These are phyloP conservation scores for Penstemon davidsonii DNA, from an alignment of 257 asterid species.

Conservation along the genomic window DNA sequence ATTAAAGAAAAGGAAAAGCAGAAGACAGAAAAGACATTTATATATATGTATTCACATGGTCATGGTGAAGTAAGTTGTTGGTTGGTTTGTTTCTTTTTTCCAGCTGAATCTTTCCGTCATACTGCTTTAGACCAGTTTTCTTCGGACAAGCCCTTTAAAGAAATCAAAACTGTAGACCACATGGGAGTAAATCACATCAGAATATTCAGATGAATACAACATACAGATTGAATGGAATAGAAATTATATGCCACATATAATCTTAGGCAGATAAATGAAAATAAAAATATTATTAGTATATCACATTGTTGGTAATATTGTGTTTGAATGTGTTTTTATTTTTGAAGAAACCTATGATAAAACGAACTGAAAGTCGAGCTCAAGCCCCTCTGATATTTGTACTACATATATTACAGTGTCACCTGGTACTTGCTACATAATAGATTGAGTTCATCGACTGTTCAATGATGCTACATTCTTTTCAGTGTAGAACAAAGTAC, in stretches of 20 bases:
- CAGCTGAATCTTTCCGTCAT: conserved; percentile 23
- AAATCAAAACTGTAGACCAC: conserved; percentile 77
- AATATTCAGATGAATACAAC: conserved; percentile 7
- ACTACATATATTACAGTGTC: neutral
- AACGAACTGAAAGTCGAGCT: neutral
- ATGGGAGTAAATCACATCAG: conserved; percentile 30
- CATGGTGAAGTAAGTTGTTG: conserved; percentile 27
- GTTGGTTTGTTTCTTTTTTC: neutral
- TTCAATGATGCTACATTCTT: neutral
- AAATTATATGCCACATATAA: neutral
- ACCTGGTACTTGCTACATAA: neutral
- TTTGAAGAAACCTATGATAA: too few relatives aligned
- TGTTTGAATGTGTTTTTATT: too few relatives aligned
- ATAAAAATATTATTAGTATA: too few relatives aligned
- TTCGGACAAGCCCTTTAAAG: conserved; percentile 76
- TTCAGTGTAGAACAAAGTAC: neutral
- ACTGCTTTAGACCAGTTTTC: conserved; percentile 52
- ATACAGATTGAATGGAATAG: conserved; percentile 20
- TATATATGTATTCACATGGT: conserved; percentile 32
- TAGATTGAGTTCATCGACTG: neutral
- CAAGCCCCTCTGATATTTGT: too few relatives aligned
- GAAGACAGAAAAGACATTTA: conserved; percentile 11
- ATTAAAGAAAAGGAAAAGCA: conserved; percentile 3
- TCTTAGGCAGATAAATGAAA: too few relatives aligned
- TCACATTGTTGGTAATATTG: too few relatives aligned